A percentile compares a stretch with the other conserved stretches of the same genome.
Evolutionary conservation across 768 basidiomycete genomes (phyloP).

Genomic region (Russula dissimulans): DNA sequence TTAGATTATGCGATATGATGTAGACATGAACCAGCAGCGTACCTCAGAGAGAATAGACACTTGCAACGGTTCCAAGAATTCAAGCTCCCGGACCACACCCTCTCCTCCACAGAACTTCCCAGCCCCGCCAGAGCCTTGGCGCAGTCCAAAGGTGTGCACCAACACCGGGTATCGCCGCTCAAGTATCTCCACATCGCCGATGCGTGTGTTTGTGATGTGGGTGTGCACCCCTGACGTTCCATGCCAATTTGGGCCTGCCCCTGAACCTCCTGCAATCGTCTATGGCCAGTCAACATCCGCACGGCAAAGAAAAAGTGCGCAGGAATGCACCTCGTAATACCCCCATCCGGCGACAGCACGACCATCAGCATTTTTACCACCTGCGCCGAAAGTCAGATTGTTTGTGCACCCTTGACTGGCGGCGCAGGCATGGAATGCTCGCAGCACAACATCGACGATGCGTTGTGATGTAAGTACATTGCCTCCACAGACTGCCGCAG

Average conservation of each 20-base stretch:
- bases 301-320: not conserved
- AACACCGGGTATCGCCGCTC: constrained; percentile 92
- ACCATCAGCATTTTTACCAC: constrained; percentile 79
- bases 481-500: constrained; percentile 87
- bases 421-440: constrained; percentile 85
- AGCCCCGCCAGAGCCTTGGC: constrained; percentile 56
- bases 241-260: constrained; percentile 83
- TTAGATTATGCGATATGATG: not conserved
- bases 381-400: constrained; percentile 83
- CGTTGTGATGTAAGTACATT: constrained; percentile 88
- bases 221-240: constrained; percentile 92
- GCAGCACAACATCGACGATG: constrained; percentile 90
- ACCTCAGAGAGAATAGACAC: constrained; percentile 87
- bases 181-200: constrained; percentile 88
- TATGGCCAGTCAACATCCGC: constrained; percentile 24
- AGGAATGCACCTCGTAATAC: constrained; percentile 60
- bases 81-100: constrained; percentile 75
- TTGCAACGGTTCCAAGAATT: constrained; percentile 72
- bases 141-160: constrained; percentile 71
- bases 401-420: constrained; percentile 94
- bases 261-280: constrained; percentile 93
- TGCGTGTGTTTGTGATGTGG: constrained; percentile 88
- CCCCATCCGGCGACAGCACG: constrained; percentile 76
- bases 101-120: constrained; percentile 77
- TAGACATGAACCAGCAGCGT: constrained; percentile 9